phyloP scores from a whole-genome alignment of 257 asterid genomes.

The Solanum microdontum region DNA sequence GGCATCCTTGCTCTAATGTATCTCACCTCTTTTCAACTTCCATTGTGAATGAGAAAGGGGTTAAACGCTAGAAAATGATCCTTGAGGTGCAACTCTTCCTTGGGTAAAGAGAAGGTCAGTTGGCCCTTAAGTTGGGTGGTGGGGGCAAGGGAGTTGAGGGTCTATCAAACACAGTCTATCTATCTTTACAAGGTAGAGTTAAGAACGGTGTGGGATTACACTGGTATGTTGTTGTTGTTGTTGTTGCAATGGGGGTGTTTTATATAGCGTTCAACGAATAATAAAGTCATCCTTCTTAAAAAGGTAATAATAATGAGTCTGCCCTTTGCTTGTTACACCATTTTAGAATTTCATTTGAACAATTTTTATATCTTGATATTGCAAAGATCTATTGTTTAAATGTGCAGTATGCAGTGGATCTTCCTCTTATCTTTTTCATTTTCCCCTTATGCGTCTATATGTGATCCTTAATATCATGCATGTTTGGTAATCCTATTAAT shows the following conservation, averaged over 20 bases:
- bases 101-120: background rate
- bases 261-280: background rate
- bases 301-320: background rate
- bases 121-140: background rate
- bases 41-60: background rate
- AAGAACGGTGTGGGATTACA: background rate
- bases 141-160: background rate
- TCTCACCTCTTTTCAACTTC: background rate
- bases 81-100: background rate
- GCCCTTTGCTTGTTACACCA: background rate
- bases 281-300: background rate
- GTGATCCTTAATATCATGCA: background rate
- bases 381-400: background rate
- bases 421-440: background rate
- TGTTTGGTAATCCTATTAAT: background rate
- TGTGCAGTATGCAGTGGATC: background rate
- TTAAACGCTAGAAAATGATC: background rate
- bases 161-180: background rate
- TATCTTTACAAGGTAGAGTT: background rate
- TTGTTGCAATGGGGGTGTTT: background rate
- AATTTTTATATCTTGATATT: background rate
- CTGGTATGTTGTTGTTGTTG: background rate
- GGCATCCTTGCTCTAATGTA: background rate
- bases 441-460: background rate
- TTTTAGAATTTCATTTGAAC: background rate